These are phyloP conservation scores for Sporothrix euskadiensis DNA, from an alignment of 2,329 filamentous ascomycete species.

Conservation along the genomic window DNA sequence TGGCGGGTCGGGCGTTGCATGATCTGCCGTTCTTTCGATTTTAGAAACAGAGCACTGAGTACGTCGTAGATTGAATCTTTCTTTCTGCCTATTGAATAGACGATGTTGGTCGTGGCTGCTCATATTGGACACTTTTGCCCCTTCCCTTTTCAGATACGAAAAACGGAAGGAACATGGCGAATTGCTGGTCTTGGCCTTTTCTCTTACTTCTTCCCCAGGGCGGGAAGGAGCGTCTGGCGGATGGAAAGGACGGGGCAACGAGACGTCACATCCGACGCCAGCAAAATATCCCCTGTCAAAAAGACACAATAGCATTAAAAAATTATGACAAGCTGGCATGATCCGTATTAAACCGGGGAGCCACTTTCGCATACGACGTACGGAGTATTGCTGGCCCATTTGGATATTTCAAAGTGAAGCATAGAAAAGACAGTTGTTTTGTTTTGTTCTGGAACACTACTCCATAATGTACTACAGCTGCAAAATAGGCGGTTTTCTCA, in stretches of 20 bases:
- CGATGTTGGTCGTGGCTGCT: not conserved
- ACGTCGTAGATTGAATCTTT: not conserved
- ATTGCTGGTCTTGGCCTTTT: not conserved
- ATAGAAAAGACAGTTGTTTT: not conserved
- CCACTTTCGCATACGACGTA: conserved; percentile 7
- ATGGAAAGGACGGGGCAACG: not conserved
- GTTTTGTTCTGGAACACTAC: conserved; percentile 9
- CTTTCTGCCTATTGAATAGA: not conserved
- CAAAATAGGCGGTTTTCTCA: not conserved
- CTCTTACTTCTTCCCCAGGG: not conserved
- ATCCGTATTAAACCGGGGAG: not conserved
- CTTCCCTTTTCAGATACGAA: conserved; percentile 15
- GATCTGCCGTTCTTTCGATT: not conserved
- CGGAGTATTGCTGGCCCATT: not conserved
- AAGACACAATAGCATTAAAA: not conserved
- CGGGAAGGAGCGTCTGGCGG: not conserved
- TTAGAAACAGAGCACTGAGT: not conserved
- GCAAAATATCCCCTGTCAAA: not conserved
- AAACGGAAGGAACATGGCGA: not conserved
- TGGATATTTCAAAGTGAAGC: not conserved
- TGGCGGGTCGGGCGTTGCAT: not conserved
- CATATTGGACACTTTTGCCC: conserved; percentile 17
- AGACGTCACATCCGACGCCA: conserved; percentile 11
- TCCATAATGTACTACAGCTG: not conserved
- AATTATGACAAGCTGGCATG: not conserved